These are phyloP conservation scores for Trichaptum fuscoviolaceum DNA, from an alignment of 768 basidiomycete species.

Conservation along the genomic window DNA sequence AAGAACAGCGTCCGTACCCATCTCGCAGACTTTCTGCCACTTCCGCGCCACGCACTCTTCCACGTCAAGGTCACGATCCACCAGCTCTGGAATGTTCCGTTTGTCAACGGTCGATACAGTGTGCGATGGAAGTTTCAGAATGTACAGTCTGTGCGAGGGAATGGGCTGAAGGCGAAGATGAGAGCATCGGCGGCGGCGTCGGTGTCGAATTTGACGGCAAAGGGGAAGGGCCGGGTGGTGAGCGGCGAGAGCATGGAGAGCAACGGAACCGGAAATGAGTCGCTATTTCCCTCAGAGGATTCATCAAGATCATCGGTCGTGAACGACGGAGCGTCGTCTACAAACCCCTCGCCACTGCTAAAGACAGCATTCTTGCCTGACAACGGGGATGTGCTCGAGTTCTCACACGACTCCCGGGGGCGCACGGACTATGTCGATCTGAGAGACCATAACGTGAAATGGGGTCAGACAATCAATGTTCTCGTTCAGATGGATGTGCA, in stretches of 20 bases:
- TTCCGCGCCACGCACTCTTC: slow-evolving; percentile 65
- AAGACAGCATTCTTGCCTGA: slow-evolving; percentile 10
- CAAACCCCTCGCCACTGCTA: slow-evolving; percentile 7
- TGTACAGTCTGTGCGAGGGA: slow-evolving; percentile 32
- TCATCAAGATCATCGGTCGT: slow-evolving; percentile 23
- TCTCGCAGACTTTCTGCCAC: slow-evolving; percentile 20
- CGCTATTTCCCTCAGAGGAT: slow-evolving; percentile 21
- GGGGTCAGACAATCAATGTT: slow-evolving; percentile 54
- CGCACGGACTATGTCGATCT: slow-evolving; percentile 56
- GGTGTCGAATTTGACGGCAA: slow-evolving; percentile 13
- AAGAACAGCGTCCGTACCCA: slow-evolving; percentile 5
- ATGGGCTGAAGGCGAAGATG: slow-evolving; percentile 38
- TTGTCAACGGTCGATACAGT: slow-evolving; percentile 65
- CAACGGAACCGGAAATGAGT: slow-evolving; percentile 12
- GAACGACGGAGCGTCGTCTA: slow-evolving; percentile 13
- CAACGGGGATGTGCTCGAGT: slow-evolving; percentile 1
- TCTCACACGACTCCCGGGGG: slow-evolving; percentile 44
- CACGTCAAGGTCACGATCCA: slow-evolving; percentile 55
- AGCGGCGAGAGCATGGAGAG: slow-evolving; percentile 10
- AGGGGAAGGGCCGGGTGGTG: slow-evolving; percentile 7
- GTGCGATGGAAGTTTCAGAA: slow-evolving; percentile 71
- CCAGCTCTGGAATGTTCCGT: slow-evolving; percentile 66
- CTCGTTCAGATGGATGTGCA: slow-evolving; percentile 58
- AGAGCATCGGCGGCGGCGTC: slow-evolving; percentile 20
- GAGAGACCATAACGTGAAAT: slow-evolving; percentile 58